phyloP scores from a whole-genome alignment of 495 filamentous ascomycete species.

The Daldinia loculata region DNA sequence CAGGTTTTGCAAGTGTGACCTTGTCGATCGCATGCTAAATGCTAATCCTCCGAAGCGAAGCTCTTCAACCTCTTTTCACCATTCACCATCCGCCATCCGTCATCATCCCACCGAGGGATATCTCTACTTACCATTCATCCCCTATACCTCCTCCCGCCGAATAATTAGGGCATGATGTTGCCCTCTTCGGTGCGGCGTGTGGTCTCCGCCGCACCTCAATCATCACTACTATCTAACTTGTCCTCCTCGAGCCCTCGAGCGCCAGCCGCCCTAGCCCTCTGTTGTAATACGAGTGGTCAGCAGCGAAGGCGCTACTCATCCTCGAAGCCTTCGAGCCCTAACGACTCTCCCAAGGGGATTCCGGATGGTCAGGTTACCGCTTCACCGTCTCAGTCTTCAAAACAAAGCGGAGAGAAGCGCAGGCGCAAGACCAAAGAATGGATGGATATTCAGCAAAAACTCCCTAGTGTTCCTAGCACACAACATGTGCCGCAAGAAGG shows the following conservation, averaged over 20 bases:
- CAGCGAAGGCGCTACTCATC: constrained; percentile 63
- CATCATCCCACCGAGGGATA: constrained; percentile 31
- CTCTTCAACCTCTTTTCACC: constrained; percentile 19
- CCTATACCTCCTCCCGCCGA: constrained; percentile 19
- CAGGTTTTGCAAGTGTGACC: constrained; percentile 14
- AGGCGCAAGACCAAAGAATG: constrained; percentile 55
- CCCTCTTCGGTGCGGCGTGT: constrained; percentile 61
- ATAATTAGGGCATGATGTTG: constrained; percentile 54
- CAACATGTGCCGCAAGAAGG: constrained; percentile 78
- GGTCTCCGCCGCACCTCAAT: constrained; percentile 54
- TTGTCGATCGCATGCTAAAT: constrained; percentile 26
- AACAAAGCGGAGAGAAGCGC: constrained; percentile 56
- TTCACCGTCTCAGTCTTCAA: constrained; percentile 49
- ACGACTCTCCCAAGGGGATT: constrained; percentile 59
- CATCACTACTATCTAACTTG: constrained; percentile 52
- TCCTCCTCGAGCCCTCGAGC: constrained; percentile 49
- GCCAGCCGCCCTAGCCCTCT: constrained; percentile 47
- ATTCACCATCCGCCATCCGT: constrained; percentile 15
- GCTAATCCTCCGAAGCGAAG: constrained; percentile 14
- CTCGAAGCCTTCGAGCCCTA: constrained; percentile 65
- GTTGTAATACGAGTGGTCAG: constrained; percentile 49
- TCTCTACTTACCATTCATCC: neutral
- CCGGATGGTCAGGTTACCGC: constrained; percentile 54
- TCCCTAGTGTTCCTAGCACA: constrained; percentile 86
- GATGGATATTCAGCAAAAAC: constrained; percentile 53